Percentiles rank a stretch among this genome's conserved stretches.
Evolutionary conservation across 2,329 filamentous ascomycete species (phyloP).

Genomic region (Colletotrichum brevisporum): DNA sequence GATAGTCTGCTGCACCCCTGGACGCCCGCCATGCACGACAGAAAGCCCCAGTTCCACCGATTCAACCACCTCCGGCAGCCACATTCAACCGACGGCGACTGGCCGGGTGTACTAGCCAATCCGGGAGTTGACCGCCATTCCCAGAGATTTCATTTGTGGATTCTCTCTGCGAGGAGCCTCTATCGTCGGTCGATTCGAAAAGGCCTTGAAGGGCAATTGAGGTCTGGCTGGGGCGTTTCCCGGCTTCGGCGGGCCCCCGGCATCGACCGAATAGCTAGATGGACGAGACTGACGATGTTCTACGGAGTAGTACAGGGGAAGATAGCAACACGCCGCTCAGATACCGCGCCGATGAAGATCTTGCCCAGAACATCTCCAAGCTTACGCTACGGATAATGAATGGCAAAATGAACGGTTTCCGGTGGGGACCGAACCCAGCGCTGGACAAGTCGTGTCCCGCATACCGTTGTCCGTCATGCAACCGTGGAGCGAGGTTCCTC

Average conservation of each 20-base stretch:
- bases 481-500: slow-evolving; percentile 27
- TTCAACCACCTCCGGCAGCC: slow-evolving; percentile 30
- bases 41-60: slow-evolving; percentile 24
- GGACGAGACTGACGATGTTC: neutral
- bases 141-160: slow-evolving; percentile 28
- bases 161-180: neutral
- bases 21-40: slow-evolving; percentile 30
- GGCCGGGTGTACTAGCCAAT: slow-evolving; percentile 30
- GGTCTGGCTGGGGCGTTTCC: slow-evolving; percentile 1
- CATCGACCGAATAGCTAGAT: neutral
- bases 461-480: slow-evolving; percentile 35
- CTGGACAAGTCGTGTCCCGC: slow-evolving; percentile 34
- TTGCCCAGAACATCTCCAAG: slow-evolving; percentile 17
- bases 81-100: slow-evolving; percentile 28
- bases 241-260: neutral
- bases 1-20: slow-evolving; percentile 1
- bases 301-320: neutral
- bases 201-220: neutral
- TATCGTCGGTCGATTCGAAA: slow-evolving; percentile 8
- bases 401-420: slow-evolving; percentile 25
- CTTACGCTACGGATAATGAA: neutral
- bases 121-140: slow-evolving; percentile 44
- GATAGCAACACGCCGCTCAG: neutral
- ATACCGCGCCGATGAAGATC: slow-evolving; percentile 23
- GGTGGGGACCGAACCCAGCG: slow-evolving; percentile 21